Percentiles rank a stretch among this genome's conserved stretches.
phyloP scores from a whole-genome alignment of 768 basidiomycete species.

The Russula earlei region DNA sequence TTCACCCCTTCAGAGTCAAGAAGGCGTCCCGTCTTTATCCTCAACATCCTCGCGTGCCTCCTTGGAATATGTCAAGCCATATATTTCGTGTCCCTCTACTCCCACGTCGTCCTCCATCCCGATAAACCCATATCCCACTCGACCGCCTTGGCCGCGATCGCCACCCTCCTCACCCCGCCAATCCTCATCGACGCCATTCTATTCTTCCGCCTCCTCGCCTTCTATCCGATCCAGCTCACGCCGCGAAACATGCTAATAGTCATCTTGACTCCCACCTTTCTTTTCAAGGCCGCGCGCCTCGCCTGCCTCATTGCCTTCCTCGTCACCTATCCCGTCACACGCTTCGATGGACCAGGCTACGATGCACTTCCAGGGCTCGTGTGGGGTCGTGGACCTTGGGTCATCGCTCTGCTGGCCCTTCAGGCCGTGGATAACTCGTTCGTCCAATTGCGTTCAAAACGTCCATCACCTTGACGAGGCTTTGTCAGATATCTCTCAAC shows the following conservation, averaged over 20 bases:
- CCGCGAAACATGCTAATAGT: slow-evolving; percentile 4
- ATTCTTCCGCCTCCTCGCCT: slow-evolving; percentile 17
- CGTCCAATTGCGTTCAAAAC: neutral
- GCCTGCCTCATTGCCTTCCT: slow-evolving; percentile 13
- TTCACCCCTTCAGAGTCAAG: slow-evolving; percentile 12
- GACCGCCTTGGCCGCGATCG: neutral
- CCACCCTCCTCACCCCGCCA: slow-evolving; percentile 8
- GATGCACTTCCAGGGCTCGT: slow-evolving; percentile 2
- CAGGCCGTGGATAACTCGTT: slow-evolving; percentile 18
- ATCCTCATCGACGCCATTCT: slow-evolving; percentile 17
- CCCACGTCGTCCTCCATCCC: slow-evolving; percentile 5
- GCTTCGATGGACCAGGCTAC: slow-evolving; percentile 1
- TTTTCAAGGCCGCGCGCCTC: slow-evolving; percentile 10
- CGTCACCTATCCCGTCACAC: slow-evolving; percentile 9
- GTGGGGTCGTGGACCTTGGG: slow-evolving; percentile 17
- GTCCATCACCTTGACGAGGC: neutral
- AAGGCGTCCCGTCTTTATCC: slow-evolving; percentile 17
- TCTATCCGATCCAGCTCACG: slow-evolving; percentile 17
- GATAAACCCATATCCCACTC: neutral
- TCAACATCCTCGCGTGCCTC: slow-evolving; percentile 17
- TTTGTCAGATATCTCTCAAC: slow-evolving; percentile 13
- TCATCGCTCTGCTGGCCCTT: slow-evolving; percentile 8
- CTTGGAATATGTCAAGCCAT: slow-evolving; percentile 17
- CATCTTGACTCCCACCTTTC: slow-evolving; percentile 4
- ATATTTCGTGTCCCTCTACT: neutral